Base-by-base conservation (phyloP, 805 yeast genomes). In the Barnettozyma botsteinii region DNA sequence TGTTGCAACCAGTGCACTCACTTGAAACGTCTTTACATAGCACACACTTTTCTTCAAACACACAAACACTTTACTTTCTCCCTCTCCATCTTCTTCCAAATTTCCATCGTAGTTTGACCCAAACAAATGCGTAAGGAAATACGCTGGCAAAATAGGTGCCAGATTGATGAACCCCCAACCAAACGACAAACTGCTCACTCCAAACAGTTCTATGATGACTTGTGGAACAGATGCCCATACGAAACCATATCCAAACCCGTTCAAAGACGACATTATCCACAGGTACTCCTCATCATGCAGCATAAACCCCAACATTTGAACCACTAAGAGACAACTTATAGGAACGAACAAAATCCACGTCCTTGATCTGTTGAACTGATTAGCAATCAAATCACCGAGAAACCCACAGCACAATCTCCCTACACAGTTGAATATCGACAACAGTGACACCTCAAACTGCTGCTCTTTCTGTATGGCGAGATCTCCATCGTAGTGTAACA, bases 81-180 rank as follows among this genome's bases (percentile, higher is more conserved):
- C 47, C 17, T 52, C 56, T 12, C 8, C 27, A 4, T 33, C 6
- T 1, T 25, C 21, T 6, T 9, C 31, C n/a, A 47, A 41, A 36
- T 74, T 59, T 5, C 67, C 58, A 55, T 84, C 94, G 57, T 79
- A 84, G 23, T 72, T 67, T 19, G 62, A 54, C 10, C 93, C 93
- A 59, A 83, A 80, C 30, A 78, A 57, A 39, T 70, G 66, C 31
- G 85, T 81, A 47, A 84, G 69, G 43, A 72, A 61, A 47, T 74
- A 73, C 29, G 81, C 73, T 1, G 84, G 77, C 0, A 79, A 46
- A 13, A 81, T 71, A 2, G 93, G 89, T 0, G 88, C 76, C 38
- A 81, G 53, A 10, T 80, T 77, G 18, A 81, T 70, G 26, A 79
- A 55, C 0, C 94, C 94, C 85, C 88, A 84, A 52, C 81, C 81